Evolutionary conservation across 1,284 basidiomycete genomes (phyloP).

Genomic region (Ceratobasidium sp.): DNA sequence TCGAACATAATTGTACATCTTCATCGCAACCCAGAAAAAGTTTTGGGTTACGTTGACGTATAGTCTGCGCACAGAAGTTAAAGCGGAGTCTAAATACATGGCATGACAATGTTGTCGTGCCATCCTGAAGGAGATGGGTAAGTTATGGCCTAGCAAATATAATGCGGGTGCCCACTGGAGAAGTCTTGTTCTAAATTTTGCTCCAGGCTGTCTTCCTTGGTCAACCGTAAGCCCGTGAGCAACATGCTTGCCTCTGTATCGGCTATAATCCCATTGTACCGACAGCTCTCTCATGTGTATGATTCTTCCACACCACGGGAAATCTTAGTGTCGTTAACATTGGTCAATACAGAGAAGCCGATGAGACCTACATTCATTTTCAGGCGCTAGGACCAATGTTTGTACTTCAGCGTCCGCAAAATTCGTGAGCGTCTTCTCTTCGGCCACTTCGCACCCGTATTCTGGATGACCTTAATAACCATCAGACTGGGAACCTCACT

Average conservation of each 20-base stretch:
- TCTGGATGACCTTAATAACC: conserved; percentile 79
- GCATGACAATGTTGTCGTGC: conserved; percentile 77
- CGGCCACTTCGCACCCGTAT: conserved; percentile 92
- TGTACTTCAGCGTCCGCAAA: conserved; percentile 71
- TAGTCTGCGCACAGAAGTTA: conserved; percentile 76
- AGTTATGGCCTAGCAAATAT: not conserved
- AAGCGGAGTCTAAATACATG: conserved; percentile 79
- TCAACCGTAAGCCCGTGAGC: conserved; percentile 75
- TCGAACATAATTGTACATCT: conserved; percentile 85
- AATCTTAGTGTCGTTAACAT: conserved; percentile 65
- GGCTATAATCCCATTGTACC: conserved; percentile 78
- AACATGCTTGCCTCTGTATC: conserved; percentile 69
- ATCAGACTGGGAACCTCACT: not conserved
- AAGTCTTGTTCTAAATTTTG: conserved; percentile 75
- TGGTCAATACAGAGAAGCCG: not conserved
- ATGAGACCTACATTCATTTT: conserved; percentile 18
- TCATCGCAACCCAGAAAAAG: conserved; percentile 88
- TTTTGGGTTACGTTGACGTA: conserved; percentile 89
- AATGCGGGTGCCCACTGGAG: conserved; percentile 64
- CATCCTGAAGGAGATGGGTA: conserved; percentile 61
- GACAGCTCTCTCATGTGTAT: conserved; percentile 83
- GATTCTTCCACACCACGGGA: conserved; percentile 90
- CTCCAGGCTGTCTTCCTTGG: conserved; percentile 69
- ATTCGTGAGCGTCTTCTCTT: conserved; percentile 90
- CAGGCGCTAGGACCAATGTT: conserved; percentile 49